These are phyloP conservation scores for Chaetomiaceae sp. DNA, from an alignment of 2,329 filamentous ascomycete genomes.

Conservation along the genomic window DNA sequence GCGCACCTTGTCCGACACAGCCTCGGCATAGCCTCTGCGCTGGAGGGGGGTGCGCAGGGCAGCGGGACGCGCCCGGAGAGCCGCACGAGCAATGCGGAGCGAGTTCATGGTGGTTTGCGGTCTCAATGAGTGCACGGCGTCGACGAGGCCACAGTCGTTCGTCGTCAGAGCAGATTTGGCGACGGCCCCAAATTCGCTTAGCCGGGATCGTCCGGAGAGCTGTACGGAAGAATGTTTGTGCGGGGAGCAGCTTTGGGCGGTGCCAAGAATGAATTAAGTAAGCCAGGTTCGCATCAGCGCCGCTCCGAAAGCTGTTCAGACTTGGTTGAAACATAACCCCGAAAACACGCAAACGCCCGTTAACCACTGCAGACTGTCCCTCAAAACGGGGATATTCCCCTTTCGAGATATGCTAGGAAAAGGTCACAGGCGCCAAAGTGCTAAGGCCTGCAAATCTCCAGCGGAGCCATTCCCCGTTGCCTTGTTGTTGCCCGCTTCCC, in stretches of 20 bases:
- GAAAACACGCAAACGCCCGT: no score
- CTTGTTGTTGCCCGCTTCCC: no score
- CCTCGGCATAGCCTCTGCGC: slow-evolving; percentile 88
- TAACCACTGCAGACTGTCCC: no score
- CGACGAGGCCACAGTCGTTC: slow-evolving; percentile 36
- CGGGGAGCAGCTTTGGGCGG: slow-evolving; percentile 6
- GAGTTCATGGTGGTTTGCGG: slow-evolving; percentile 75
- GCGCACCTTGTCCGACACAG: slow-evolving; percentile 69
- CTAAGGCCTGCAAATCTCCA: no score
- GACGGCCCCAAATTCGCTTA: slow-evolving; percentile 27
- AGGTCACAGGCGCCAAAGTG: no score
- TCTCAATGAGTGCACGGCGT: slow-evolving; percentile 44
- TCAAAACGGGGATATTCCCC: no score
- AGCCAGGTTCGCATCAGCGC: no score
- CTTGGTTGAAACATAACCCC: no score
- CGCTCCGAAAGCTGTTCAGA: no score
- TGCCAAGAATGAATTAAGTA: no score
- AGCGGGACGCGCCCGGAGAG: slow-evolving; percentile 76
- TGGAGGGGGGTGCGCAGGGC: slow-evolving; percentile 71
- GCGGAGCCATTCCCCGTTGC: no score
- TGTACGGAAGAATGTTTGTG: slow-evolving; percentile 22
- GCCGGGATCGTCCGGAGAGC: slow-evolving; percentile 21
- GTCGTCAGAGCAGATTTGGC: slow-evolving; percentile 44
- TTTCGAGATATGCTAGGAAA: no score
- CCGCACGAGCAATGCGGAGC: slow-evolving; percentile 84